Conservation (phyloP, 1,139 yeast genomes). For the Taphrina wiesneri region DNA sequence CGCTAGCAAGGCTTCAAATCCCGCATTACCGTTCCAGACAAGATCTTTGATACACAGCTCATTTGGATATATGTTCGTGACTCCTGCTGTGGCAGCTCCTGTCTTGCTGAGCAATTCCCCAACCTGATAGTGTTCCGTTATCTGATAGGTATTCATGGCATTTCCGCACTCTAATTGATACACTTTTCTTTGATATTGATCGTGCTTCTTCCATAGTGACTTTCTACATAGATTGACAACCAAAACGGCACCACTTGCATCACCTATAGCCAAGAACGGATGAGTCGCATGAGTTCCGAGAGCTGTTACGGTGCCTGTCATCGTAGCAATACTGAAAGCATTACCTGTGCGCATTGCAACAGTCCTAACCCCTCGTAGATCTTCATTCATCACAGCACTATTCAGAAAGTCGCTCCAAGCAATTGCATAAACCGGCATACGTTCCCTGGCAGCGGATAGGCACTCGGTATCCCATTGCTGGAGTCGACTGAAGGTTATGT, state of each 20-base stretch:
- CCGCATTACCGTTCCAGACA: slow-evolving; percentile 7
- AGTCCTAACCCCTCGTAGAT: slow-evolving; percentile 15
- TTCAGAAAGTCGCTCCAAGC: slow-evolving; percentile 31
- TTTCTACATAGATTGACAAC: slow-evolving; percentile 16
- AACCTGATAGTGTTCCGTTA: background rate
- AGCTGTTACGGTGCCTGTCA: slow-evolving; percentile 29
- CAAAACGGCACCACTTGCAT: slow-evolving; percentile 17
- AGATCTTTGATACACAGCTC: background rate
- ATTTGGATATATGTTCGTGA: slow-evolving; percentile 4
- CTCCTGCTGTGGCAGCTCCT: background rate
- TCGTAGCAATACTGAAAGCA: slow-evolving; percentile 17
- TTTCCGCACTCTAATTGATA: background rate
- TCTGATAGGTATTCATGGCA: background rate
- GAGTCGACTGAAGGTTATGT: slow-evolving; percentile 17
- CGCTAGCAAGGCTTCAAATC: slow-evolving; percentile 13
- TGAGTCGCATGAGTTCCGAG: slow-evolving; percentile 20
- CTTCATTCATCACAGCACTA: slow-evolving; percentile 24
- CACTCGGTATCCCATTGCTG: slow-evolving; percentile 9
- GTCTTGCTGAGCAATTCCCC: slow-evolving; percentile 5
- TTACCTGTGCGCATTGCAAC: slow-evolving; percentile 12
- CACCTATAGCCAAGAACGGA: slow-evolving; percentile 28
- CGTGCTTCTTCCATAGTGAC: slow-evolving; percentile 16
- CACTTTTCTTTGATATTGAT: background rate
- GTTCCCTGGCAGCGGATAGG: slow-evolving; percentile 17
- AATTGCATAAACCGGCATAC: slow-evolving; percentile 24